phyloP scores from a whole-genome alignment of 805 yeast genomes.

The Jamesozyma spencerorum region DNA sequence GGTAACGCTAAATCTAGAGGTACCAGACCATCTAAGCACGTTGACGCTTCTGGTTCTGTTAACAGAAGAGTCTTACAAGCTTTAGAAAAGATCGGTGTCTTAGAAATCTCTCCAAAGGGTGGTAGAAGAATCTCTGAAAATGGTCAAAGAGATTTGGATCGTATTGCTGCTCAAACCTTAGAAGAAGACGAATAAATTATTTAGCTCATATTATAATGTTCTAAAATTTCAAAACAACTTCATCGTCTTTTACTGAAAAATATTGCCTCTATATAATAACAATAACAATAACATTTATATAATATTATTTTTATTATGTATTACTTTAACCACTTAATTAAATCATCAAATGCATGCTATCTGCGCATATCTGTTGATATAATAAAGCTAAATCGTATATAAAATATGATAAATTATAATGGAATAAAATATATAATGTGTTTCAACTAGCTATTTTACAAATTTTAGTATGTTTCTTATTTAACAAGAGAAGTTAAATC shows the following conservation, averaged over 20 bases:
- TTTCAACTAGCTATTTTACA: too few relatives aligned
- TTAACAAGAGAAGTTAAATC: too few relatives aligned
- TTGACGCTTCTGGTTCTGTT: slow-evolving; percentile 97
- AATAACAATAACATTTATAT: neutral
- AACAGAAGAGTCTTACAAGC: slow-evolving; percentile 98
- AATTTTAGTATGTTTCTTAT: too few relatives aligned
- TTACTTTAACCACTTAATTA: slow-evolving; percentile 1
- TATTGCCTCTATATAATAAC: neutral
- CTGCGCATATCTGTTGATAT: too few relatives aligned
- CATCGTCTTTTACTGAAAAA: neutral
- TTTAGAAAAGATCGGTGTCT: slow-evolving; percentile 94
- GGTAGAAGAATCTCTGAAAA: slow-evolving; percentile 99
- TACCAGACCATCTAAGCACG: slow-evolving; percentile 96
- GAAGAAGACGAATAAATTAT: slow-evolving; percentile 64
- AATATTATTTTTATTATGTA: slow-evolving; percentile 1
- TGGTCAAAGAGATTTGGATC: slow-evolving; percentile 99
- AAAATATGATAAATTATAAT: too few relatives aligned
- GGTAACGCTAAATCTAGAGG: slow-evolving; percentile 99
- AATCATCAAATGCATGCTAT: neutral
- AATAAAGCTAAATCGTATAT: too few relatives aligned
- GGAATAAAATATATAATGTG: too few relatives aligned
- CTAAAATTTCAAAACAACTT: neutral
- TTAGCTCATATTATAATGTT: slow-evolving; percentile 3
- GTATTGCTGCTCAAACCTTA: slow-evolving; percentile 98
- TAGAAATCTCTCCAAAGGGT: slow-evolving; percentile 94